Base-by-base conservation (phyloP, 2,329 filamentous ascomycete species). In the Furcasterigmium sp. region DNA sequence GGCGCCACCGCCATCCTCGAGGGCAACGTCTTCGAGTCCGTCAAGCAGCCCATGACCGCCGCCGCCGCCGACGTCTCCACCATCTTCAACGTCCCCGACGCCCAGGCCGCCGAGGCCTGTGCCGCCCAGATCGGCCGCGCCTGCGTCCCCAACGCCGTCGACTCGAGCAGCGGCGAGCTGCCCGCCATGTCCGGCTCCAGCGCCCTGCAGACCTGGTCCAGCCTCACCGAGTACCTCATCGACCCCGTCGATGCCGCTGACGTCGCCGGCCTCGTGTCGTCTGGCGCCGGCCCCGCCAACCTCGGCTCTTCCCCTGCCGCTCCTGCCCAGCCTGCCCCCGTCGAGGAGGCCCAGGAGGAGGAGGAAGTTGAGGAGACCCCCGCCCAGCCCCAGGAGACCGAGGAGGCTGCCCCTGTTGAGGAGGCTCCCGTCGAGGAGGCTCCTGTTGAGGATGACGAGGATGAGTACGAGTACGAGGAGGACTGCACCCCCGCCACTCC, bases 31-130 rank as follows among this genome's bases (percentile, higher is more conserved):
- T 58, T 58, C 15, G 52, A 55, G 9, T 47, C 49, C 6, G 56
- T 56, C 9, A 46, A 49, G 8, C 48, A 38, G 3, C 56, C 56
- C n/a, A 49, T 81, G 32, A 65, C 63, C 6, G 46, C 52, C 1
- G 59, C 43, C 37, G 37, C 26, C 11, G 39, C 58, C 34, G 52
- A 50, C 29, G 48, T 55, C 25, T 44, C 38, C 17, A 35, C 32
- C 15, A 11, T 21, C 10, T 57, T 53, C 38, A 43, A 47, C 10
- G 39, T 56, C n/a, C n/a, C n/a, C 17, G 56, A 59, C 37, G 48
- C 50, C 26, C 44, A 49, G 26, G 47, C 54, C 18, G 46, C 46
- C 17, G 46, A 39, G 15, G 39, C 26, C 18, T 25, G 13, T 48
- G 43, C 46, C 3, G 8, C 23, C 20, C 23, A n/a, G n/a, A n/a